Evolutionary conservation across 495 filamentous ascomycete species (phyloP).

Genomic region (Hypoxylon fuscum): DNA sequence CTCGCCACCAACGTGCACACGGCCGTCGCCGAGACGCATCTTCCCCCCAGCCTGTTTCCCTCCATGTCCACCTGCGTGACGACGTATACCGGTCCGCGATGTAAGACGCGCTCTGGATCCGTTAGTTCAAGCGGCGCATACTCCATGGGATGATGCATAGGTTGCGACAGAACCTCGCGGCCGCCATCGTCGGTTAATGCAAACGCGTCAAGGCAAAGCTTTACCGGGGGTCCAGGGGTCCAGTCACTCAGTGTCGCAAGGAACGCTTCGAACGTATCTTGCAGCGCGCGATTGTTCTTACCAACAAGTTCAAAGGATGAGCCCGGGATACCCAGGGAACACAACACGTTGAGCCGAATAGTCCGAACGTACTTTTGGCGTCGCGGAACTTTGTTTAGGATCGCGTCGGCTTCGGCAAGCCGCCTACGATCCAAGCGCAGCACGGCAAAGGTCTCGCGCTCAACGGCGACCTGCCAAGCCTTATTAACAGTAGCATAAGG

Average conservation of each 20-base stretch:
- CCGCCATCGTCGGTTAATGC: not conserved
- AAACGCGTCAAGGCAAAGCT: not conserved
- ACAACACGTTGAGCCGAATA: not conserved
- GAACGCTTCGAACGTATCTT: not conserved
- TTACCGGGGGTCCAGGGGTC: not conserved
- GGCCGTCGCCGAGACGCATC: not conserved
- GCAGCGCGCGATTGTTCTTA: not conserved
- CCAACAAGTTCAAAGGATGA: too few species aligned
- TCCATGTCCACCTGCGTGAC: not conserved
- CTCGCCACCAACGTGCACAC: not conserved
- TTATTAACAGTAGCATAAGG: constrained; percentile 1
- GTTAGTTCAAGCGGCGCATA: not conserved
- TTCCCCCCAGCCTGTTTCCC: not conserved
- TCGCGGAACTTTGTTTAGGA: not conserved
- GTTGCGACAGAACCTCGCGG: not conserved
- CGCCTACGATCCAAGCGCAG: not conserved
- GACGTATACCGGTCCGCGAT: not conserved
- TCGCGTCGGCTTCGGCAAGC: constrained; percentile 1
- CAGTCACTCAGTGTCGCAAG: not conserved
- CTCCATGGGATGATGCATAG: not conserved
- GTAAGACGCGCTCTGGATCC: not conserved
- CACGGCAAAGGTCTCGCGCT: constrained; percentile 3
- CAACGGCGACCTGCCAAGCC: constrained; percentile 4
- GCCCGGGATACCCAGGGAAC: too few species aligned
- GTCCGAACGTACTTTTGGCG: constrained; percentile 3